Conservation (phyloP, 352 stramenopile species). For the Pythium aphanidermatum region DNA sequence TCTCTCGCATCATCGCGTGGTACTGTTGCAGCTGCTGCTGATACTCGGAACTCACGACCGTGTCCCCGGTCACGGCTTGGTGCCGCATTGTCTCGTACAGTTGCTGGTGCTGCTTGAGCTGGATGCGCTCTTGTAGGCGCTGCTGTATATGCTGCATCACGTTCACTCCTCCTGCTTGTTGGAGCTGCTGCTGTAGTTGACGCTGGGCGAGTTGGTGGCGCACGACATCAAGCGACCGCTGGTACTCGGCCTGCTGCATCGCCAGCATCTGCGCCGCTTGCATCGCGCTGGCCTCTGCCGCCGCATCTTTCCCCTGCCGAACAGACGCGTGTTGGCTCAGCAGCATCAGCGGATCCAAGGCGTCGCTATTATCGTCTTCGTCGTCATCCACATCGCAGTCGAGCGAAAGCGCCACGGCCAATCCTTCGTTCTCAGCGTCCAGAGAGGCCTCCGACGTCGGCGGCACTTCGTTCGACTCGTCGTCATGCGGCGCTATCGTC, state of each 20-base stretch:
- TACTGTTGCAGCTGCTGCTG: conserved; percentile 27
- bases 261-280: conserved; percentile 24
- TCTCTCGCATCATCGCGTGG: conserved; percentile 33
- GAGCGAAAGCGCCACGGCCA: too few species aligned
- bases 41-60: conserved; percentile 6
- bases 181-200: conserved; percentile 2
- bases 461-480: not conserved
- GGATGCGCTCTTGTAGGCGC: conserved; percentile 30
- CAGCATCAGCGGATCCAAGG: conserved; percentile 6
- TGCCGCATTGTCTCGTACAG: conserved; percentile 14
- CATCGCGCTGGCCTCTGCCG: conserved; percentile 1
- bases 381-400: conserved; percentile 4
- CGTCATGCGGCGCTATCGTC: not conserved
- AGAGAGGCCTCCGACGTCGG: not conserved
- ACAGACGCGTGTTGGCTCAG: not conserved
- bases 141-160: conserved; percentile 41
- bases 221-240: conserved; percentile 25
- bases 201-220: conserved; percentile 37
- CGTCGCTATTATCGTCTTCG: conserved; percentile 8
- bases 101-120: conserved; percentile 17
- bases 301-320: not conserved
- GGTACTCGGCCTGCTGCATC: conserved; percentile 35
- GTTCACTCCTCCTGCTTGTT: not conserved
- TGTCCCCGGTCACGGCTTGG: conserved; percentile 1
- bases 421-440: not conserved